These are phyloP conservation scores for Piromyces finnis DNA, from an alignment of 192 early-diverging fungal species.

Conservation along the genomic window DNA sequence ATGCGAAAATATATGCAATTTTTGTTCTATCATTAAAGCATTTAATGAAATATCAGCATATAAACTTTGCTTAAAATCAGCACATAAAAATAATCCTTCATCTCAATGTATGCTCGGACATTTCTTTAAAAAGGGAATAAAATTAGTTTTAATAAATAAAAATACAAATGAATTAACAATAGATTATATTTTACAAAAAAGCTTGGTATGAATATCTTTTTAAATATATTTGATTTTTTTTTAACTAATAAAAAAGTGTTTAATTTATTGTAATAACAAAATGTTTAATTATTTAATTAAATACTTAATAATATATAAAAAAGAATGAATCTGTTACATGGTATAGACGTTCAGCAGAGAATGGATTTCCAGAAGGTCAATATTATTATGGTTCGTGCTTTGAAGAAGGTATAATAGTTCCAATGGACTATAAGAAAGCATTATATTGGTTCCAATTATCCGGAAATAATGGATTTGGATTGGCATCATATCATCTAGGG, in stretches of 20 bases:
- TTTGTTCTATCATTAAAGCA: not conserved
- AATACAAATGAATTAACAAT: not conserved
- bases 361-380: not conserved
- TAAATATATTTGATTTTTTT: too few relatives aligned
- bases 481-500: slow-evolving; percentile 47
- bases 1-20: not conserved
- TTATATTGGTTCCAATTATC: slow-evolving; percentile 50
- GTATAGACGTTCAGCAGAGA: not conserved
- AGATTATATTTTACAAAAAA: not conserved
- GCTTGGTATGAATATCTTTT: not conserved
- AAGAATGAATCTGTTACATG: not conserved
- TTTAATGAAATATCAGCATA: not conserved
- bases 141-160: not conserved
- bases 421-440: slow-evolving; percentile 39
- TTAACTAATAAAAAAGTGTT: too few relatives aligned
- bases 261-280: too few relatives aligned
- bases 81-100: not conserved
- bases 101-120: not conserved
- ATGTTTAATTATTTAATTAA: too few relatives aligned
- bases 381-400: slow-evolving; percentile 61
- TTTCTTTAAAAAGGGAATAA: not conserved
- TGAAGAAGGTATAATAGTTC: slow-evolving; percentile 55
- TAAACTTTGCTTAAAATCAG: not conserved
- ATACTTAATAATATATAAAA: too few relatives aligned
- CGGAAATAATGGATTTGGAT: slow-evolving; percentile 34